Conservation (phyloP, 2,329 filamentous ascomycete species). For the Knufia petricola region DNA sequence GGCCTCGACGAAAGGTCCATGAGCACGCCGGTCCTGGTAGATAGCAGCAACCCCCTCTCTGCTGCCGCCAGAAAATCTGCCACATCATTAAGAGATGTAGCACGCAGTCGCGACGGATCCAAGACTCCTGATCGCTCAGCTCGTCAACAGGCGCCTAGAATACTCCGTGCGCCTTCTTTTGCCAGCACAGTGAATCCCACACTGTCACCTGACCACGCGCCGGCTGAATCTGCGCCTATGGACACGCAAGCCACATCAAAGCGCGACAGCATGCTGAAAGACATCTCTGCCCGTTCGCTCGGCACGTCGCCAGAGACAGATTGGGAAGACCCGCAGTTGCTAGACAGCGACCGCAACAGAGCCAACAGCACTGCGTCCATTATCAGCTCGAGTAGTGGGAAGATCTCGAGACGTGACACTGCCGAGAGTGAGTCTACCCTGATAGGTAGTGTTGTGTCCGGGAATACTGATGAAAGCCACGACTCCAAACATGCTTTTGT, state of each 20-base stretch:
- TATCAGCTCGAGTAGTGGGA: slow-evolving; percentile 32
- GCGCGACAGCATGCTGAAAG: slow-evolving; percentile 55
- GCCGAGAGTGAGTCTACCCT: slow-evolving; percentile 7
- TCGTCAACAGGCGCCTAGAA: slow-evolving; percentile 41
- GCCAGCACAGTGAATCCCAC: slow-evolving; percentile 54
- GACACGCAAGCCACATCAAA: slow-evolving; percentile 48
- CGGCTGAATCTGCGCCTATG: slow-evolving; percentile 54
- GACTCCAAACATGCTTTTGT: slow-evolving; percentile 11
- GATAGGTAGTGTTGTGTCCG: slow-evolving; percentile 7
- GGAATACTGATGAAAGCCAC: slow-evolving; percentile 4
- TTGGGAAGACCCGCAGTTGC: slow-evolving; percentile 22
- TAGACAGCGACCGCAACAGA: slow-evolving; percentile 30
- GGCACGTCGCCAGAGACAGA: slow-evolving; percentile 40
- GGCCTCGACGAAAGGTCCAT: slow-evolving; percentile 25
- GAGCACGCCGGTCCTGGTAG: slow-evolving; percentile 28
- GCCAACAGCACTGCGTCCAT: slow-evolving; percentile 42
- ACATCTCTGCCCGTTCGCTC: slow-evolving; percentile 52
- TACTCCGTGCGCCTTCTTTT: slow-evolving; percentile 54
- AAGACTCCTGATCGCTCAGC: slow-evolving; percentile 23
- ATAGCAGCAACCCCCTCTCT: slow-evolving; percentile 29
- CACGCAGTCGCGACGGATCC: slow-evolving; percentile 21
- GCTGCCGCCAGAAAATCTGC: slow-evolving; percentile 29
- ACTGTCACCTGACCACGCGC: slow-evolving; percentile 57
- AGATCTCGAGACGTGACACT: slow-evolving; percentile 24
- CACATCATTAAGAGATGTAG: slow-evolving; percentile 16